Base-by-base conservation (phyloP, 176 grass and related monocot species). In the Cenchrus americanus region DNA sequence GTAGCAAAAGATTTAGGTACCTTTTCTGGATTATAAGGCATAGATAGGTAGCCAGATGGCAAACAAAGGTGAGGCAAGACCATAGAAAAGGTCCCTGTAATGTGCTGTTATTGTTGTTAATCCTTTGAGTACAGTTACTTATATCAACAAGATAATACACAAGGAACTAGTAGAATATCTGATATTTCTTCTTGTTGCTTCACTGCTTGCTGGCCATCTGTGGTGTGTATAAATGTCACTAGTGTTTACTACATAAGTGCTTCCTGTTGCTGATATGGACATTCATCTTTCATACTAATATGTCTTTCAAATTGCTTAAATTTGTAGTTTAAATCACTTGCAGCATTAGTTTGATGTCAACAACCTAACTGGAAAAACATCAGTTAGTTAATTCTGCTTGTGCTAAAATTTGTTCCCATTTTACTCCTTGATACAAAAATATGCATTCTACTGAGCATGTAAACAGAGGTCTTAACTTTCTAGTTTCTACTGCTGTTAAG, bases 271-370 rank as follows among this genome's bases (percentile, higher is more conserved):
- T 72, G 52, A 70, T 82, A 21, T 82, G 32, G 65, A 23, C 64
- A 64, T 76, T 75, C 47, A 12, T 62, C 43, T 68, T 49, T 52
- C 7, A 5, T 73, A 30, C 70, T 54, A 49, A 44, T 65, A n/a
- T 86, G 14, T 75, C 21, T 82, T 69, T 69, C 50, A 65, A 69
- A 69, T 62, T 50, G 34, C 1, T 82, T 59, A 66, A 60, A 42
- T 15, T 30, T 67, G 44, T 21, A 5, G 64, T 77, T 1, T 37
- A 81, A 30, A 66, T 81, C 17, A 37, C n/a, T 73, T 66, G 34
- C 50, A 49, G 23, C 43, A 27, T 12, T 42, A 51, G 53, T 62
- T 48, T 4, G 49, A 48, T 47, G 64, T 66, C 10, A 71, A 3
- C 27, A 63, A 86, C 53, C 66, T 71, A 37, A 62, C 62, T 62